phyloP scores from a whole-genome alignment of 768 basidiomycete species.

The Boletus huronensis region DNA sequence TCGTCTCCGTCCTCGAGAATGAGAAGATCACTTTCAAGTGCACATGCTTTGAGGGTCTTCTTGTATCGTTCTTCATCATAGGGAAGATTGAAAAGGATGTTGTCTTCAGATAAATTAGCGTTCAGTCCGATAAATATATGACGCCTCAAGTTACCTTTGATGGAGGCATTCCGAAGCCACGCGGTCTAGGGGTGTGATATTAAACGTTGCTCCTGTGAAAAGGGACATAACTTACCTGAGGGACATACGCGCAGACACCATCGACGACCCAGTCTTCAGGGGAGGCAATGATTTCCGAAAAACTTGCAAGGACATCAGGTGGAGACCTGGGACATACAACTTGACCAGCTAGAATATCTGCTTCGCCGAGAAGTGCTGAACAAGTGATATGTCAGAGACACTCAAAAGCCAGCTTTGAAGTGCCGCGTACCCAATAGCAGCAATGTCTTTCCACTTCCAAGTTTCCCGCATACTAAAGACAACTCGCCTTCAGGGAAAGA shows the following conservation, averaged over 20 bases:
- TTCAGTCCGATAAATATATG: constrained; percentile 37
- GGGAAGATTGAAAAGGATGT: constrained; percentile 80
- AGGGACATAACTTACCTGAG: constrained; percentile 46
- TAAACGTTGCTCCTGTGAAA: constrained; percentile 1
- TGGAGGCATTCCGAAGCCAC: constrained; percentile 72
- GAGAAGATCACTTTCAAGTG: constrained; percentile 68
- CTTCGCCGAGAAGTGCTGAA: constrained; percentile 66
- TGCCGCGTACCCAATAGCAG: constrained; percentile 55
- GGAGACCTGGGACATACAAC: constrained; percentile 81
- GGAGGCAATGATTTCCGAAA: constrained; percentile 39
- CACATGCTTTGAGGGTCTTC: constrained; percentile 73
- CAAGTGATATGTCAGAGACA: constrained; percentile 6
- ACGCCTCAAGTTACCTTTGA: constrained; percentile 20
- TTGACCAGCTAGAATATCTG: constrained; percentile 65
- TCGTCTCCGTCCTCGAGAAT: constrained; percentile 88
- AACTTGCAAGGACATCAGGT: constrained; percentile 69
- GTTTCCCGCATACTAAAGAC: constrained; percentile 82
- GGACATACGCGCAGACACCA: constrained; percentile 84
- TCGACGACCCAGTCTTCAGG: constrained; percentile 72
- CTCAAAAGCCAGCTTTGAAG: not conserved
- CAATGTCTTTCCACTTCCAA: constrained; percentile 87
- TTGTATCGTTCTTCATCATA: constrained; percentile 70
- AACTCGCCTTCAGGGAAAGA: constrained; percentile 78
- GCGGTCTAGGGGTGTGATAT: constrained; percentile 38
- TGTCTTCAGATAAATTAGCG: constrained; percentile 37